phyloP scores from a whole-genome alignment of 2,329 filamentous ascomycete genomes.

The Drechslera avenae region DNA sequence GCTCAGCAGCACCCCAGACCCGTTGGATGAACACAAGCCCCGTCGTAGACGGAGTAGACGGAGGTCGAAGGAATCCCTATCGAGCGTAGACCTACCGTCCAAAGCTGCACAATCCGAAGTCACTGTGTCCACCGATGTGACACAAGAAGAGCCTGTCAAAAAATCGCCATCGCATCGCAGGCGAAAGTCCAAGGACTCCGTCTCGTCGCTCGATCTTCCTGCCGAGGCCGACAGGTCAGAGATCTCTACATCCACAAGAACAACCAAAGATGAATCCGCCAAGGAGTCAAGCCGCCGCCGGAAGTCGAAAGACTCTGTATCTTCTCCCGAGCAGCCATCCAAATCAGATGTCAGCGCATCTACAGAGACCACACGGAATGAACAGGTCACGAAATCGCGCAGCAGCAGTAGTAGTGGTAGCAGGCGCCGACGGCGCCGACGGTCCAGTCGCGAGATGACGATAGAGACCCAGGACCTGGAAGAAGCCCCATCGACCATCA shows the following conservation, averaged over 20 bases:
- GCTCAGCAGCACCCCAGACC: constrained; percentile 63
- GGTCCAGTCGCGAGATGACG: constrained; percentile 35
- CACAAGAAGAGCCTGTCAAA: constrained; percentile 19
- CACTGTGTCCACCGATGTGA: constrained; percentile 32
- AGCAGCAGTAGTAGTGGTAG: constrained; percentile 31
- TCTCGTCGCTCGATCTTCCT: constrained; percentile 33
- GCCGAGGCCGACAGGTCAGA: constrained; percentile 33
- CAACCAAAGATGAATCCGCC: constrained; percentile 23
- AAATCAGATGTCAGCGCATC: constrained; percentile 37
- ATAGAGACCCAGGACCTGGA: constrained; percentile 31
- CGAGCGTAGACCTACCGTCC: constrained; percentile 32
- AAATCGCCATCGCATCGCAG: constrained; percentile 43
- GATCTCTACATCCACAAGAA: constrained; percentile 28
- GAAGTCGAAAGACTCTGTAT: constrained; percentile 38
- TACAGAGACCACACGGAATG: constrained; percentile 28
- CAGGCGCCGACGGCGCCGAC: constrained; percentile 33
- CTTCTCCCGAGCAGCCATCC: constrained; percentile 30
- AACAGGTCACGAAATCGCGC: constrained; percentile 21
- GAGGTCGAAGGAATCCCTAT: constrained; percentile 38
- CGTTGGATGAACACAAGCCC: constrained; percentile 57
- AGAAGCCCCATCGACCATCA: constrained; percentile 28
- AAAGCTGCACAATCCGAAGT: constrained; percentile 37
- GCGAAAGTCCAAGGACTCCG: constrained; percentile 36
- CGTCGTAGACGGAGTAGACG: constrained; percentile 31
- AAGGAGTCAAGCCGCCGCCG: constrained; percentile 42